Percentiles rank a stretch among this genome's conserved stretches.
phyloP scores from a whole-genome alignment of 257 asterid species.

The Nicotiana attenuata region DNA sequence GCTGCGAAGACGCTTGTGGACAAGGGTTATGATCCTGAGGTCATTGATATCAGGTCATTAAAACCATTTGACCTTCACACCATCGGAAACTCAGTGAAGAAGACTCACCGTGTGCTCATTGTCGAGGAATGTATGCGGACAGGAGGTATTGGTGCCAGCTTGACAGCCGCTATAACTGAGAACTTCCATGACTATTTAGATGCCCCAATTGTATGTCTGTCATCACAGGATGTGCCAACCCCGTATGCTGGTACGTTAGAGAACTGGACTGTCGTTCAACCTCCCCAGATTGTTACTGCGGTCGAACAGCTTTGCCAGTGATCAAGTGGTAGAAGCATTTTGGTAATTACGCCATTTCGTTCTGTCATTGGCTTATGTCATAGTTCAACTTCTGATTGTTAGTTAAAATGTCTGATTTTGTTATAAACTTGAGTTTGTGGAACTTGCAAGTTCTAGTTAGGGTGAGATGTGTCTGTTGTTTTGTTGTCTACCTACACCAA shows the following conservation, averaged over 20 bases:
- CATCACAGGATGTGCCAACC: conserved; percentile 85
- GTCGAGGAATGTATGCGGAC: conserved; percentile 96
- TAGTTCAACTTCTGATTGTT: neutral
- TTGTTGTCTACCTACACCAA: too few species aligned
- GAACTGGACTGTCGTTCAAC: conserved; percentile 82
- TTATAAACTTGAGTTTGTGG: neutral
- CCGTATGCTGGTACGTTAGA: conserved; percentile 77
- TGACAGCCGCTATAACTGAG: conserved; percentile 69
- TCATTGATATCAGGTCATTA: conserved; percentile 81
- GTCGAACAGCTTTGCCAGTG: conserved; percentile 77
- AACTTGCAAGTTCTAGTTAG: neutral
- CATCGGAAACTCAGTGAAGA: conserved; percentile 75
- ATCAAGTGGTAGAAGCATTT: neutral
- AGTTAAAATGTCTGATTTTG: neutral
- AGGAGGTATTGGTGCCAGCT: conserved; percentile 87
- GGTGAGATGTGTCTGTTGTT: too few species aligned
- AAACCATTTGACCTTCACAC: conserved; percentile 78
- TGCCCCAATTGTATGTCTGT: conserved; percentile 70
- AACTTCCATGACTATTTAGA: conserved; percentile 73
- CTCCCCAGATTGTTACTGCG: conserved; percentile 73
- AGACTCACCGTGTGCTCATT: conserved; percentile 68
- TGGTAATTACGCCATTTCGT: neutral
- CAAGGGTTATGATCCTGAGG: conserved; percentile 80
- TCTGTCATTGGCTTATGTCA: neutral
- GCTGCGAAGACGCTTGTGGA: conserved; percentile 71